A percentile compares a stretch with the other conserved stretches of the same genome.
Conservation (phyloP, 371 early-diverging fungal genomes). For the Mortierella sp. region DNA sequence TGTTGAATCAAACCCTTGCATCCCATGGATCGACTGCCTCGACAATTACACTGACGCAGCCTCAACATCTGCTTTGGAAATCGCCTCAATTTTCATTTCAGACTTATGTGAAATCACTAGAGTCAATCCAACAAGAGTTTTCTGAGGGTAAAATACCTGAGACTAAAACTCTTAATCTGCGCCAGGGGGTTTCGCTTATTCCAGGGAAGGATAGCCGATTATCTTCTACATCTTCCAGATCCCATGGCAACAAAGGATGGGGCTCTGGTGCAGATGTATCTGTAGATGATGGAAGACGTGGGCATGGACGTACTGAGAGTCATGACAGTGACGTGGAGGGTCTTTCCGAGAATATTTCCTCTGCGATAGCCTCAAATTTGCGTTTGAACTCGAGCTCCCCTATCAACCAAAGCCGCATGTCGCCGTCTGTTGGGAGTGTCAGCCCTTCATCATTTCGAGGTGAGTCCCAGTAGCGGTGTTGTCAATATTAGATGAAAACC, state of each 20-base stretch:
- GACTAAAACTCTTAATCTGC: conserved; percentile 59
- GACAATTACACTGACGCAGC: conserved; percentile 43
- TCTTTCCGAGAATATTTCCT: conserved; percentile 40
- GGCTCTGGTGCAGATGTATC: conserved; percentile 29
- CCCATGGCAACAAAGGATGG: conserved; percentile 18
- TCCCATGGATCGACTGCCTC: conserved; percentile 28
- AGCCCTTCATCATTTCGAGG: conserved; percentile 42
- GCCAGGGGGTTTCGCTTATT: conserved; percentile 46
- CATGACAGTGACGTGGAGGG: conserved; percentile 51
- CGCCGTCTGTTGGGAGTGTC: conserved; percentile 41
- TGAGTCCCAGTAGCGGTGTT: not conserved
- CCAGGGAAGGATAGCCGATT: conserved; percentile 31
- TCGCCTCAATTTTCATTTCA: conserved; percentile 67
- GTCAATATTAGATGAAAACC: not conserved
- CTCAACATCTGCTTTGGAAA: conserved; percentile 66
- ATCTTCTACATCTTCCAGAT: conserved; percentile 5
- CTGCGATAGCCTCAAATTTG: conserved; percentile 38
- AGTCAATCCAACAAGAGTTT: conserved; percentile 43
- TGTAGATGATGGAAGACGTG: conserved; percentile 21
- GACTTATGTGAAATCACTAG: conserved; percentile 56
- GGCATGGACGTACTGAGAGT: conserved; percentile 45
- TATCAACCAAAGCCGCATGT: conserved; percentile 43
- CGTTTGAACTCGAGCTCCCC: conserved; percentile 38
- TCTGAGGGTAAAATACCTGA: conserved; percentile 57
- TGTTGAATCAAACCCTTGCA: conserved; percentile 36